phyloP scores from a whole-genome alignment of 1,284 basidiomycete species.

The Coniferiporia sulphurascens region DNA sequence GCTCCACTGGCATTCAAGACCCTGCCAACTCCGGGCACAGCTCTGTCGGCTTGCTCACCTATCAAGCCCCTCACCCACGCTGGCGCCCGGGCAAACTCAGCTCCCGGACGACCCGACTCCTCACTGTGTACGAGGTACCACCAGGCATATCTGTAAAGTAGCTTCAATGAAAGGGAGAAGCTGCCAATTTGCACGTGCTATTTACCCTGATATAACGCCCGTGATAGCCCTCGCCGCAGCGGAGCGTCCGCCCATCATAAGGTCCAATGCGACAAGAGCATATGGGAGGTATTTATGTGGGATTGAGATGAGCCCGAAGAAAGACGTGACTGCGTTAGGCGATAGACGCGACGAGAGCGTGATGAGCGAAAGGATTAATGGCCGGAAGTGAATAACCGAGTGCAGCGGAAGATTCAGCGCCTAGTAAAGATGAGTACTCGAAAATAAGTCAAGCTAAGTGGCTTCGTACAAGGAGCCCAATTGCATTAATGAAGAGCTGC shows the following conservation, averaged over 20 bases:
- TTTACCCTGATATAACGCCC: conserved; percentile 65
- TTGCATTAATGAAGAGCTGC: conserved; percentile 58
- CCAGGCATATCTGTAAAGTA: conserved; percentile 46
- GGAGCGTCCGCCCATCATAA: conserved; percentile 57
- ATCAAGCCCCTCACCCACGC: conserved; percentile 21
- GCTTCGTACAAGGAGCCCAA: conserved; percentile 53
- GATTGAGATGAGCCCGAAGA: conserved; percentile 71
- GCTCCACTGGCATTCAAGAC: conserved; percentile 23
- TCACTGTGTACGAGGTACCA: conserved; percentile 61
- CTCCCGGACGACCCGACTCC: conserved; percentile 23
- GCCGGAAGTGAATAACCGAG: conserved; percentile 54
- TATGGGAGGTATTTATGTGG: conserved; percentile 75
- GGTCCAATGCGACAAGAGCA: conserved; percentile 66
- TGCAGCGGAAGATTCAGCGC: conserved; percentile 62
- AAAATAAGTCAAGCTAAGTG: conserved; percentile 16
- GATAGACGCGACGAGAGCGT: conserved; percentile 67
- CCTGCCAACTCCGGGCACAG: conserved; percentile 19
- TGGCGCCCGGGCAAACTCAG: conserved; percentile 28
- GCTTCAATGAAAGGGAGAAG: too few species aligned
- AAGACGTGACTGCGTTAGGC: conserved; percentile 61
- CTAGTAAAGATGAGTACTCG: conserved; percentile 32
- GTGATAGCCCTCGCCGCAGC: conserved; percentile 56
- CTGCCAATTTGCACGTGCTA: too few species aligned
- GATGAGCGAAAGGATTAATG: conserved; percentile 63
- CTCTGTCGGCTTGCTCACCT: conserved; percentile 29